A percentile compares a stretch with the other conserved stretches of the same genome.
phyloP scores from a whole-genome alignment of 1,284 basidiomycete species.

The Phylloboletellus chloephorus region DNA sequence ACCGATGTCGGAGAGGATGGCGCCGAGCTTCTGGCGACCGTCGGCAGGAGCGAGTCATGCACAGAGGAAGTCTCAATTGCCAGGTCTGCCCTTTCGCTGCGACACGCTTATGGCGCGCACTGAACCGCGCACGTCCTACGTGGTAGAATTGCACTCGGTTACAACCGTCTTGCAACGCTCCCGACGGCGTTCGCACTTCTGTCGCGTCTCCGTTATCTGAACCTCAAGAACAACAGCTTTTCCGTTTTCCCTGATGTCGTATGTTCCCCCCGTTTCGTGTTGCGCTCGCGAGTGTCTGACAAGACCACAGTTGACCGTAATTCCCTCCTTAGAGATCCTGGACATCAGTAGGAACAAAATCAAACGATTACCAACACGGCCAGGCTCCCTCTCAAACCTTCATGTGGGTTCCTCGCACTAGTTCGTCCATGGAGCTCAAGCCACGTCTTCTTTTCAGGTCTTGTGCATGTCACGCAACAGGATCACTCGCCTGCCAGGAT shows the following conservation, averaged over 20 bases:
- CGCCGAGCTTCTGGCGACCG: conserved; percentile 65
- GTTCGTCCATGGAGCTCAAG: conserved; percentile 10
- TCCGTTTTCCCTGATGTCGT: conserved; percentile 84
- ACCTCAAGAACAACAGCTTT: conserved; percentile 86
- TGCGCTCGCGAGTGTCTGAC: conserved; percentile 11
- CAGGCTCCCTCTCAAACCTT: conserved; percentile 77
- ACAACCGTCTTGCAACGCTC: conserved; percentile 79
- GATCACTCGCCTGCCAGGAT: conserved; percentile 73
- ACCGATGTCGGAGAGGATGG: conserved; percentile 71
- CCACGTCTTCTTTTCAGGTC: conserved; percentile 46
- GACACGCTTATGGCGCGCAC: conserved; percentile 5
- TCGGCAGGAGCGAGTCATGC: conserved; percentile 47
- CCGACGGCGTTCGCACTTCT: conserved; percentile 77
- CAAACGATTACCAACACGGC: conserved; percentile 69
- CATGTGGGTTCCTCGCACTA: conserved; percentile 46
- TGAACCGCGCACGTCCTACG: conserved; percentile 8
- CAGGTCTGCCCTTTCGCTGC: conserved; percentile 47
- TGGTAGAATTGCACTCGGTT: conserved; percentile 76
- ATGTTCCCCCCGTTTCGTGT: conserved; percentile 32
- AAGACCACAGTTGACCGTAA: conserved; percentile 65
- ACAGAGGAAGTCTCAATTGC: conserved; percentile 58
- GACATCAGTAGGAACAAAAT: conserved; percentile 95
- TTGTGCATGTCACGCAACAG: conserved; percentile 87
- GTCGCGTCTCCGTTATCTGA: conserved; percentile 83
- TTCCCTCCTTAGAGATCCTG: conserved; percentile 88